A percentile compares a stretch with the other conserved stretches of the same genome.
Evolutionary conservation across 176 grass and related monocot species (phyloP).

Genomic region (Oryza rufipogon): DNA sequence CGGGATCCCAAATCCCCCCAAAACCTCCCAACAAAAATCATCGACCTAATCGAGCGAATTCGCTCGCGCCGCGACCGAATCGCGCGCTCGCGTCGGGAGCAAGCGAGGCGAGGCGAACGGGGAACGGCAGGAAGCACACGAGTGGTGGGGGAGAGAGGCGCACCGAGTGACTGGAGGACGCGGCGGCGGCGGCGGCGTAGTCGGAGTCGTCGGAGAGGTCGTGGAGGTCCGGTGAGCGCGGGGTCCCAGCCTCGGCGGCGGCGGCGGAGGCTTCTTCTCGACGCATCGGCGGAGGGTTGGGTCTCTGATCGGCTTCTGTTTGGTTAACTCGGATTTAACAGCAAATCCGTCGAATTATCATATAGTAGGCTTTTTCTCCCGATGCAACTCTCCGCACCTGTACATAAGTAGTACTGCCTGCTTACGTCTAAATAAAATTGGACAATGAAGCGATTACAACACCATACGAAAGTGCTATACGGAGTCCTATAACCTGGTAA

Average conservation of each 20-base stretch:
- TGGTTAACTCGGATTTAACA: not conserved
- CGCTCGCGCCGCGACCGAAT: not conserved
- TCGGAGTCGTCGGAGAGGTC: constrained; percentile 97
- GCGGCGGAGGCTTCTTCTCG: constrained; percentile 21
- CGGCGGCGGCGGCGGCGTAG: constrained; percentile 71
- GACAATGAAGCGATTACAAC: too few relatives aligned
- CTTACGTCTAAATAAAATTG: not conserved
- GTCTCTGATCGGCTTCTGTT: not conserved
- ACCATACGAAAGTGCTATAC: not conserved
- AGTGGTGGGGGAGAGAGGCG: not conserved
- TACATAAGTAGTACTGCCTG: too few relatives aligned
- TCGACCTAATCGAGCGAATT: constrained; percentile 26
- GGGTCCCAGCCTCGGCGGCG: constrained; percentile 45
- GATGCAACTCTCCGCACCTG: too few relatives aligned
- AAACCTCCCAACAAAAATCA: not conserved
- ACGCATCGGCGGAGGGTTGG: constrained; percentile 42
- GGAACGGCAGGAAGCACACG: too few relatives aligned
- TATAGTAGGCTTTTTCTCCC: not conserved
- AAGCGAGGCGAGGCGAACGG: not conserved
- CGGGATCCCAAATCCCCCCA: not conserved
- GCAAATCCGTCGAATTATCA: not conserved
- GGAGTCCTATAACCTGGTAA: not conserved
- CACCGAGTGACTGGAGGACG: constrained; percentile 39
- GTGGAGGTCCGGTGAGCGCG: constrained; percentile 64
- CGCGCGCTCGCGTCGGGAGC: not conserved